Conservation (phyloP, 495 filamentous ascomycete species). For the Aspergillus panamensis region DNA sequence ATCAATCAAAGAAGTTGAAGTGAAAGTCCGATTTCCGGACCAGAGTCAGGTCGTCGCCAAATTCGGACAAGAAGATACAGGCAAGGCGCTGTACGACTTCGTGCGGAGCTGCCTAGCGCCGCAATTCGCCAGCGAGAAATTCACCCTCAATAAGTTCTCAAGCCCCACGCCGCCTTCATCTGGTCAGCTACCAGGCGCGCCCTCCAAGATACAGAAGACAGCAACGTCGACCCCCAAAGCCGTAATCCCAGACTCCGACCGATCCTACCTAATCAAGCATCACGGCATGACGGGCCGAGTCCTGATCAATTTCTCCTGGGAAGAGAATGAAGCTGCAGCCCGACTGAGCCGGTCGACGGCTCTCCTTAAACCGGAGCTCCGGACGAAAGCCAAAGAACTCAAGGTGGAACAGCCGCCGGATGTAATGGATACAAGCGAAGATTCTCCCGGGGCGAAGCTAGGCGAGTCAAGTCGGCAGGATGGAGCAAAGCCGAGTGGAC, state of each 20-base stretch:
- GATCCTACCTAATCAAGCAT: constrained; percentile 63
- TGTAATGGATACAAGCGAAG: constrained; percentile 42
- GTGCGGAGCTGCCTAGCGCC: constrained; percentile 48
- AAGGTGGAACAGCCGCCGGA: constrained; percentile 49
- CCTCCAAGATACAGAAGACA: constrained; percentile 25
- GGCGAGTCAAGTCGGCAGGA: constrained; percentile 32
- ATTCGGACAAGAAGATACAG: constrained; percentile 61
- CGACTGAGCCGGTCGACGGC: constrained; percentile 30
- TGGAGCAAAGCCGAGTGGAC: constrained; percentile 43
- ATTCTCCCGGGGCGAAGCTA: constrained; percentile 25
- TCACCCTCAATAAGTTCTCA: constrained; percentile 46
- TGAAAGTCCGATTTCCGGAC: constrained; percentile 87
- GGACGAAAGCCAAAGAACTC: constrained; percentile 63
- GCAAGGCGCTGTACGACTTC: constrained; percentile 61
- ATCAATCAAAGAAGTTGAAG: constrained; percentile 60
- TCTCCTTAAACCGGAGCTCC: constrained; percentile 64
- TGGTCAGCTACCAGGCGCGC: neutral
- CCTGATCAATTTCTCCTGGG: constrained; percentile 77
- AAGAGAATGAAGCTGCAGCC: constrained; percentile 50
- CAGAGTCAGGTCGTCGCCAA: constrained; percentile 64
- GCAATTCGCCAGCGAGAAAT: constrained; percentile 40
- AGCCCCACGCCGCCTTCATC: constrained; percentile 14
- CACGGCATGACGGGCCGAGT: constrained; percentile 65
- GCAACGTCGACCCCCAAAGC: constrained; percentile 2
- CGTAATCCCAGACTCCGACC: constrained; percentile 44